Conservation (phyloP, 2,329 filamentous ascomycete genomes). For the Curvularia lunata region DNA sequence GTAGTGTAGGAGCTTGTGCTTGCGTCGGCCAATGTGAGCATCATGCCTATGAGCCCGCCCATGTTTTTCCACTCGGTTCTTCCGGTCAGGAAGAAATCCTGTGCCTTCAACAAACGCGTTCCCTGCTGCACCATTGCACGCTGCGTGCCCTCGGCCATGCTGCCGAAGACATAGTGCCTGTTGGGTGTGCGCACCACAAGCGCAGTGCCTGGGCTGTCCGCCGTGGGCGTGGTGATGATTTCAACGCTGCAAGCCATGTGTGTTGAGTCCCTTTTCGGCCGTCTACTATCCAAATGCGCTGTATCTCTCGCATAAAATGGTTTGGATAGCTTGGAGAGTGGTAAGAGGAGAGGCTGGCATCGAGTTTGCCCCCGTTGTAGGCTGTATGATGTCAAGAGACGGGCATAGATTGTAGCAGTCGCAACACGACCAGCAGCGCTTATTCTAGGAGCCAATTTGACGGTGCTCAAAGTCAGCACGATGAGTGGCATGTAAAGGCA, state of each 20-base stretch:
- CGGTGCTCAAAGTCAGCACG: conserved; percentile 4
- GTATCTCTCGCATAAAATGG: background rate
- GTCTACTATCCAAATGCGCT: background rate
- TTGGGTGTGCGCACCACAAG: conserved; percentile 72
- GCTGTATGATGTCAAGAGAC: conserved; percentile 17
- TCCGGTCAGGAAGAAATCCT: conserved; percentile 84
- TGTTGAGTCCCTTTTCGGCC: background rate
- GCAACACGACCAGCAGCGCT: conserved; percentile 35
- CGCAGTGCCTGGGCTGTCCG: conserved; percentile 82
- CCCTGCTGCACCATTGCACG: conserved; percentile 74
- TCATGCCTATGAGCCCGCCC: conserved; percentile 83
- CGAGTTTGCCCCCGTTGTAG: conserved; percentile 2
- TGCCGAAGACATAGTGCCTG: conserved; percentile 86
- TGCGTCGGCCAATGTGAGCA: conserved; percentile 81
- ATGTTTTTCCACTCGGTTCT: conserved; percentile 74
- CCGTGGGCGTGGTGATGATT: conserved; percentile 80
- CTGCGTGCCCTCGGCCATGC: conserved; percentile 83
- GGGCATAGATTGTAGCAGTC: conserved; percentile 29
- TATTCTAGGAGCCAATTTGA: conserved; percentile 41
- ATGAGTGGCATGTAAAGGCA: conserved; percentile 17
- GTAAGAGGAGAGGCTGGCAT: conserved; percentile 7
- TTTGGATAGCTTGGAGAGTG: conserved; percentile 20
- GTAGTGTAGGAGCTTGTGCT: conserved; percentile 57
- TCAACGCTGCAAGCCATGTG: conserved; percentile 77
- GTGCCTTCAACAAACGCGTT: conserved; percentile 67